Base-by-base conservation (phyloP, 1,284 basidiomycete genomes). In the Malassezia arunalokei region DNA sequence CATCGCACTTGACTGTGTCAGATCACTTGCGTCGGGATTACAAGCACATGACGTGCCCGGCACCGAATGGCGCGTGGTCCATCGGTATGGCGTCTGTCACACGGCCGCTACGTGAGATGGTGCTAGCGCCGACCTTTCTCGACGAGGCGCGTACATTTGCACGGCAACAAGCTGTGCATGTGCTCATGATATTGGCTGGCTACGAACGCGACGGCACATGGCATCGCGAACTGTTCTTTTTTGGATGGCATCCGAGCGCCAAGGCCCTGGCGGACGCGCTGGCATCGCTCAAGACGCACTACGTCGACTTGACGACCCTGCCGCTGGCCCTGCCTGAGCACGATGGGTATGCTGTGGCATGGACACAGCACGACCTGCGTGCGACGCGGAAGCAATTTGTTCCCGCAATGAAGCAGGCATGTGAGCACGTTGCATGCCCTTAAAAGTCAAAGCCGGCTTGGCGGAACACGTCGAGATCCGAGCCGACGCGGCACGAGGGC, bases 11-110 rank as follows among this genome's bases (percentile, higher is more conserved):
- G 24, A 76, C 76, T 20, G 81, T 82, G 0, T 76, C 79, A 43
- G 87, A 94, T 62, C 80, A 95, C 20, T 78, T 96, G 4, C 78
- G 84, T n/a, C 78, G 91, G 24, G 91, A 96, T 74, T 96, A 91
- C 78, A 96, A 96, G 73, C 82, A 45, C 20, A 35, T 48, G 12
- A n/a, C 27, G 8, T 44, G 35, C n/a, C 5, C 37, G 7, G 37
- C 12, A 0, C 28, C 31, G 5, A n/a, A 40, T 8, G 39, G 17
- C 14, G 31, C 33, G 12, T 54, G 52, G 52, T 14, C 8, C 8
- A 40, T 54, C 35, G 52, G 52, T 32, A 33, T 41, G 1, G 41
- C 47, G 17, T 49, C 45, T 28, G 39, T 33, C 14, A 32, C 41
- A 8, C 35, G 37, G 27, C 43, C 52, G 15, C 24, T 54, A 8